Conservation (phyloP, 2,329 filamentous ascomycete species). For the Scolecobasidium constrictum region DNA sequence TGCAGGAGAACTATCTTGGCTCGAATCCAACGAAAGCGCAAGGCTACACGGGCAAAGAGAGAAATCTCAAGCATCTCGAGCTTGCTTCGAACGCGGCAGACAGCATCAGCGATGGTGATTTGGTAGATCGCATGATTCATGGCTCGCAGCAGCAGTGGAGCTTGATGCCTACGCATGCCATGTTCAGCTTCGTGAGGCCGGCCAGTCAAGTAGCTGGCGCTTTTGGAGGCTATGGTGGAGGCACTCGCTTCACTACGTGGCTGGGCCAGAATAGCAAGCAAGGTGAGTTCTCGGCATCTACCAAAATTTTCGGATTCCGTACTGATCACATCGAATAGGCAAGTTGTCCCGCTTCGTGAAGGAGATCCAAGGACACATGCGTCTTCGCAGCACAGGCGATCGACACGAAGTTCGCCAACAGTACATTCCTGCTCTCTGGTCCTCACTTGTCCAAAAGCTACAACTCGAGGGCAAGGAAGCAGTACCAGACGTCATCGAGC, state of each 20-base stretch:
- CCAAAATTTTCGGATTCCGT: not conserved
- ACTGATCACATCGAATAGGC: conserved; percentile 21
- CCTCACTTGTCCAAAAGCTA: conserved; percentile 63
- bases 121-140: conserved; percentile 97
- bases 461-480: conserved; percentile 70
- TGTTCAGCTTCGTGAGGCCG: conserved; percentile 89
- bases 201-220: conserved; percentile 79
- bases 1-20: conserved; percentile 93
- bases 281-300: conserved; percentile 39
- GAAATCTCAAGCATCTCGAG: conserved; percentile 73
- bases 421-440: conserved; percentile 83
- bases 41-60: conserved; percentile 54
- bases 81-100: conserved; percentile 79
- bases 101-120: conserved; percentile 92
- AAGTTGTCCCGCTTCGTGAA: conserved; percentile 72
- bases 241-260: conserved; percentile 78
- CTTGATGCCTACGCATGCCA: conserved; percentile 89
- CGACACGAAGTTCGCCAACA: conserved; percentile 90
- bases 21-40: conserved; percentile 62
- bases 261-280: conserved; percentile 89
- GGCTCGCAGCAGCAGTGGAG: conserved; percentile 97
- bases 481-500: conserved; percentile 72
- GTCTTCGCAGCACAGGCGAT: conserved; percentile 79
- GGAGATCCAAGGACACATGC: conserved; percentile 96
- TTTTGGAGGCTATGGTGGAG: conserved; percentile 44